Evolutionary conservation across 768 basidiomycete genomes (phyloP), one percentile per base, ranked within the genome.

Genomic region (Trametes meyenii): DNA sequence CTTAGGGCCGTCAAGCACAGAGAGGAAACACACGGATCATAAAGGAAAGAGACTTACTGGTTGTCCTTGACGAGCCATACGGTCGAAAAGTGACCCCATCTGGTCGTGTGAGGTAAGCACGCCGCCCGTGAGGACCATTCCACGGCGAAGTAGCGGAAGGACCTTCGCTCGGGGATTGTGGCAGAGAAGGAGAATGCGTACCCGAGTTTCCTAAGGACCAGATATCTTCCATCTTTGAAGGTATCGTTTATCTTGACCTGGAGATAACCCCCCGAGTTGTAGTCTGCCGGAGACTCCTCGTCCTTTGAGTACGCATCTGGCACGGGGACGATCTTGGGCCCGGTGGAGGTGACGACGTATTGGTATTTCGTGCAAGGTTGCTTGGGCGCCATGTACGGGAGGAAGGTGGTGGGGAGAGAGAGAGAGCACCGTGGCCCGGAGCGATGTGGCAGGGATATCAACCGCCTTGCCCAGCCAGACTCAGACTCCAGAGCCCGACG

Each of bases 41-140:
- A 58, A 51, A 44, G 42, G 53, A 53, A 67, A 43, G 49, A 58
- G 46, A 82, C 90, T 71, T 66, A 93, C 91, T 84, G 76, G 26
- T 78, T 75, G 72, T 94, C 92, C 70, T 88, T 87, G 19, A 91
- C 90, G 36, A 94, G 87, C 94, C 94, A 95, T 24, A 95, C 94
- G 16, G 94, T 96, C 1, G 92, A 94, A 73, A 96, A 96, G 77
- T 96, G 94, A 40, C 94, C 94, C 94, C 94, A 96, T 59, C 90
- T 92, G 55, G 48, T 67, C 67, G 65, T 62, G 67, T 66, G 63
- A 66, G 40, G 33, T 63, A n/a, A 60, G 65, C 43, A 56, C 11
- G 7, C 7, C 29, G 53, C 26, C 36, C 13, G 53, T 39, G 26
- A 50, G 42, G 33, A 38, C 23, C 55, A 17, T 40, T 49, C 60